Conservation (phyloP, 768 basidiomycete genomes). For the Mrakia blollopis region DNA sequence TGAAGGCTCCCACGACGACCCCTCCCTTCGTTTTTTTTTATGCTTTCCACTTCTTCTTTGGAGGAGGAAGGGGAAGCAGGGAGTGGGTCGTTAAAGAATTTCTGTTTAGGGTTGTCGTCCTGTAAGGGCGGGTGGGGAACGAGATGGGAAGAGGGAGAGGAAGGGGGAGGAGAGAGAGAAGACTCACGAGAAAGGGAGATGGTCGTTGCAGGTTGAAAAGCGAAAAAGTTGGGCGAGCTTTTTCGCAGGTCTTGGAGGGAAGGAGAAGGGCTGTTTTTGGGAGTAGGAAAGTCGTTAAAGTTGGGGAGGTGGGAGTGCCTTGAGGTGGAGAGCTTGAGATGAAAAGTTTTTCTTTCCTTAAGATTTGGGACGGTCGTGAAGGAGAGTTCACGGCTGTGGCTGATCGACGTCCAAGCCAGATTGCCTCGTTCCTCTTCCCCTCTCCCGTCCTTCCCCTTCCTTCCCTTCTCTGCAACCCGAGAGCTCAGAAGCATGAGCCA, state of each 20-base stretch:
- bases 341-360: too few species aligned
- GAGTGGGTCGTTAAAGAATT: background rate
- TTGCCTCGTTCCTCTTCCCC: background rate
- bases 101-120: background rate
- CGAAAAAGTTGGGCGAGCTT: background rate
- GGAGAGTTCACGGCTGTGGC: too few species aligned
- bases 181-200: background rate
- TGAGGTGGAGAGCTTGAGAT: background rate
- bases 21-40: background rate
- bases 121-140: background rate
- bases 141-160: background rate
- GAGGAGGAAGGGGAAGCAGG: background rate
- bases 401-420: too few species aligned
- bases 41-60: background rate
- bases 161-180: background rate
- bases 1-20: slow-evolving; percentile 11
- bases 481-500: background rate
- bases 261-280: background rate
- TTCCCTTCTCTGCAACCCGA: background rate
- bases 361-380: background rate
- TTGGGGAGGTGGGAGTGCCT: background rate
- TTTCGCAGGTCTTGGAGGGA: too few species aligned
- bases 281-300: background rate
- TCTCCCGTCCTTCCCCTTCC: background rate
- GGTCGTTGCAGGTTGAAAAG: background rate